Evolutionary conservation across 2,329 filamentous ascomycete species (phyloP), one percentile per base, ranked within the genome.

Genomic region (Penicillium nordicum): DNA sequence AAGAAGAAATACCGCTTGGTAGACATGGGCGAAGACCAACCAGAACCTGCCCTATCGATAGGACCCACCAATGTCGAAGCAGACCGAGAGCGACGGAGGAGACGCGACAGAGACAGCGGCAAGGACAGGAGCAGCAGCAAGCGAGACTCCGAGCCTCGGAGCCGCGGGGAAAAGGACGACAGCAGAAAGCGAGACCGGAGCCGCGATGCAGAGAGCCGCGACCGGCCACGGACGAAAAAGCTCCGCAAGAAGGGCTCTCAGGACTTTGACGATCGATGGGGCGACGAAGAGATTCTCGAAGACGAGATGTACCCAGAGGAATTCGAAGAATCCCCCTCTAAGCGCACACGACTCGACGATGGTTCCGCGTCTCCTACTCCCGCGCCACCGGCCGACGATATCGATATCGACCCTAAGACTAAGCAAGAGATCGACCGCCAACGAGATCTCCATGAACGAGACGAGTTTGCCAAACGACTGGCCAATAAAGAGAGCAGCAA

Each of bases 201-300:
- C 55, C 63, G 64, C 4, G 73, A 73, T 30, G 61, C 67, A 6
- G 71, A 69, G 45, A 68, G 68, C 49, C 69, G 73, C 8, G 77
- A 79, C 38, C 73, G 77, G 21, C 74, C 75, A 56, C 75, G 76
- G 27, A 75, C 77, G 16, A 83, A 79, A 68, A 82, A 82, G 59
- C 70, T 82, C 45, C 75, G 83, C 53, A 76, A 76, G 56, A 74
- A 78, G 58, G 79, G 80, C 48, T 66, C 68, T 6, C 79, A 76
- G 32, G 84, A 89, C 61, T 87, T 88, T 62, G 88, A 92, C 46
- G 88, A 92, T 67, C 80, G 89, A 52, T 95, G 91, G 90, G 90
- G 86, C 1, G 90, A 94, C 65, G 88, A 92, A 67, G 88, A 90
- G 64, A 58, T 72, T 4, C 58, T 63, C 6, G 71, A 69, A 40